These are phyloP conservation scores for Persicaria tinctoria DNA, from an alignment of 148 eudicot species.

Conservation along the genomic window DNA sequence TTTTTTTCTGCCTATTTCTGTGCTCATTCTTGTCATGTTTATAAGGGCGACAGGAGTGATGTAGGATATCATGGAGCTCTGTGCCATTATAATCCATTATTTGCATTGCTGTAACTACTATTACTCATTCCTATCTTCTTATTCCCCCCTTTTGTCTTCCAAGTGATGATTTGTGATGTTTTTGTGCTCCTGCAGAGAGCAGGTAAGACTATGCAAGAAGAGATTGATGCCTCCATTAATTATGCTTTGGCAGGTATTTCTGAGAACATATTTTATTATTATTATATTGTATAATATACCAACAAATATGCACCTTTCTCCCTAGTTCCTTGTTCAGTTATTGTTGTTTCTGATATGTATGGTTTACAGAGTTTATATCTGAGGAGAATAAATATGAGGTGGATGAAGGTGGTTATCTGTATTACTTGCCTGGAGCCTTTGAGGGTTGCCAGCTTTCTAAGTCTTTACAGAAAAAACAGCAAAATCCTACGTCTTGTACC, in stretches of 20 bases:
- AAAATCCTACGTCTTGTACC: slow-evolving; percentile 35
- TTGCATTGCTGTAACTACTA: no score
- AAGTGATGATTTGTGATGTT: slow-evolving; percentile 3
- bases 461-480: slow-evolving; percentile 45
- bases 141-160: no score
- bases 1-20: not conserved
- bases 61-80: not conserved
- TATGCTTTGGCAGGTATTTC: slow-evolving; percentile 64
- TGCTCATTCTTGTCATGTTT: not conserved
- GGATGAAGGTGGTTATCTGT: slow-evolving; percentile 65
- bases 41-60: not conserved
- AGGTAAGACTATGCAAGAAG: slow-evolving; percentile 47
- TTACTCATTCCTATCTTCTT: no score
- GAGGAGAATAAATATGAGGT: slow-evolving; percentile 62
- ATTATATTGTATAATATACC: not conserved
- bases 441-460: slow-evolving; percentile 47
- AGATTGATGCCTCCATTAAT: slow-evolving; percentile 55
- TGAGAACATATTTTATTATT: not conserved
- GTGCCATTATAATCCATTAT: no score
- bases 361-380: slow-evolving; percentile 37
- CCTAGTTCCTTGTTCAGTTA: not conserved
- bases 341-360: not conserved
- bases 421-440: slow-evolving; percentile 41
- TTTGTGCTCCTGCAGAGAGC: slow-evolving; percentile 38
- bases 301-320: no score